These are phyloP conservation scores for Phlebopus sp. DNA, from an alignment of 1,284 basidiomycete species.

Conservation along the genomic window DNA sequence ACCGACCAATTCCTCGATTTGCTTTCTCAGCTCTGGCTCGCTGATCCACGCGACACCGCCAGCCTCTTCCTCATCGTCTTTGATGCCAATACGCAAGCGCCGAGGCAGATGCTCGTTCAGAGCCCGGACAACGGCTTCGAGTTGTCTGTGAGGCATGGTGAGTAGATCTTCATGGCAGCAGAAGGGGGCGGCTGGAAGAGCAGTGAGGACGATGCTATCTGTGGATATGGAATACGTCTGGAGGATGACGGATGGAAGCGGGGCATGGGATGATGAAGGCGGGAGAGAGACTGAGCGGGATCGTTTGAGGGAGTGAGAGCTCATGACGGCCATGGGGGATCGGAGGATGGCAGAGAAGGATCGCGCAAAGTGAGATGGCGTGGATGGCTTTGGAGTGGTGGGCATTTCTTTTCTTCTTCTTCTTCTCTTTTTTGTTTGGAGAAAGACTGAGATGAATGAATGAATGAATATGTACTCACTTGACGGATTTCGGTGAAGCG, in stretches of 20 bases:
- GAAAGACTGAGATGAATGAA: no score
- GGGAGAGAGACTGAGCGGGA: slow-evolving; percentile 9
- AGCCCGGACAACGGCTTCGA: slow-evolving; percentile 42
- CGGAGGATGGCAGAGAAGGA: slow-evolving; percentile 5
- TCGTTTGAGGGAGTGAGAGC: slow-evolving; percentile 14
- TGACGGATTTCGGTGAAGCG: no score
- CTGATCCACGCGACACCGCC: slow-evolving; percentile 29
- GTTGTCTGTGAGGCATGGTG: slow-evolving; percentile 47
- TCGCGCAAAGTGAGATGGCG: neutral
- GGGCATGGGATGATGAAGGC: slow-evolving; percentile 5
- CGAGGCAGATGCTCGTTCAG: slow-evolving; percentile 49
- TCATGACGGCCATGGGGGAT: slow-evolving; percentile 19
- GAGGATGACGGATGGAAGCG: slow-evolving; percentile 37
- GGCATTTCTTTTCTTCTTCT: no score
- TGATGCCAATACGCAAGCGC: slow-evolving; percentile 43
- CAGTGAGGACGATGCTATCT: slow-evolving; percentile 56
- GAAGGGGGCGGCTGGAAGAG: slow-evolving; percentile 49
- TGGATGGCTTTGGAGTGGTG: neutral
- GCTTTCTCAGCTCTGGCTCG: slow-evolving; percentile 41
- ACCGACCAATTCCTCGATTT: slow-evolving; percentile 52
- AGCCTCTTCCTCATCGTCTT: slow-evolving; percentile 5
- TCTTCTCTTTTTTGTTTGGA: no score
- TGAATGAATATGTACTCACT: no score
- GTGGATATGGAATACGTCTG: slow-evolving; percentile 49
- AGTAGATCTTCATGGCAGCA: slow-evolving; percentile 63